phyloP scores from a whole-genome alignment of 352 stramenopile genomes.

The Phytophthora megakarya region DNA sequence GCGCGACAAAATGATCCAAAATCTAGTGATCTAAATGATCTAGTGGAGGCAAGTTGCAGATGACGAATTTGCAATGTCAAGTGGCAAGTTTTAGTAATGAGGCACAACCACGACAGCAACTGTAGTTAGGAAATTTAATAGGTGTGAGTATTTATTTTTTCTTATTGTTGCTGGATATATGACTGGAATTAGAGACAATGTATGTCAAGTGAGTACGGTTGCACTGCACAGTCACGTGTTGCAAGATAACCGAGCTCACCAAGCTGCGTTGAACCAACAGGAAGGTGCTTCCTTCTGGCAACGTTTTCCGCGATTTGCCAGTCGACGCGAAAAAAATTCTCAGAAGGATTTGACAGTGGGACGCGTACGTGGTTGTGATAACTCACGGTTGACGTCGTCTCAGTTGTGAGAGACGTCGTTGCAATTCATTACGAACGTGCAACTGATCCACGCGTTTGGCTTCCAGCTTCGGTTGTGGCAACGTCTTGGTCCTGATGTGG shows the following conservation, averaged over 20 bases:
- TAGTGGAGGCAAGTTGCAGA: not conserved
- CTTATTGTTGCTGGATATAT: not conserved
- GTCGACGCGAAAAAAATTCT: conserved; percentile 29
- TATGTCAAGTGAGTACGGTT: too few relatives aligned
- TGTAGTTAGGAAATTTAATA: too few relatives aligned
- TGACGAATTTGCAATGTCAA: not conserved
- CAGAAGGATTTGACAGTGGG: conserved; percentile 25
- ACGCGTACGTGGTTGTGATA: conserved; percentile 1
- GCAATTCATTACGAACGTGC: conserved; percentile 54
- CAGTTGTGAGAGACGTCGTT: conserved; percentile 30
- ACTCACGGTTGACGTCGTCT: not conserved
- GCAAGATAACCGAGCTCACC: conserved; percentile 1
- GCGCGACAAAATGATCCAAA: not conserved
- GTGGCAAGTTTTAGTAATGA: too few relatives aligned
- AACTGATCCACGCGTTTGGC: conserved; percentile 62
- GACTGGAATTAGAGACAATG: too few relatives aligned
- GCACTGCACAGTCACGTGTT: too few relatives aligned
- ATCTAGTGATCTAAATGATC: too few relatives aligned
- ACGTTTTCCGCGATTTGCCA: conserved; percentile 5
- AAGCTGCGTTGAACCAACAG: not conserved
- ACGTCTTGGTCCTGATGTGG: conserved; percentile 57
- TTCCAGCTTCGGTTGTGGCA: conserved; percentile 61
- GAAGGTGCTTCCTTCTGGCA: not conserved
- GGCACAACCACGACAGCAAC: too few relatives aligned
- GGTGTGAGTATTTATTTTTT: too few relatives aligned